These are phyloP conservation scores for Colletotrichum acutatum DNA, from an alignment of 2,329 filamentous ascomycete genomes.

Conservation along the genomic window DNA sequence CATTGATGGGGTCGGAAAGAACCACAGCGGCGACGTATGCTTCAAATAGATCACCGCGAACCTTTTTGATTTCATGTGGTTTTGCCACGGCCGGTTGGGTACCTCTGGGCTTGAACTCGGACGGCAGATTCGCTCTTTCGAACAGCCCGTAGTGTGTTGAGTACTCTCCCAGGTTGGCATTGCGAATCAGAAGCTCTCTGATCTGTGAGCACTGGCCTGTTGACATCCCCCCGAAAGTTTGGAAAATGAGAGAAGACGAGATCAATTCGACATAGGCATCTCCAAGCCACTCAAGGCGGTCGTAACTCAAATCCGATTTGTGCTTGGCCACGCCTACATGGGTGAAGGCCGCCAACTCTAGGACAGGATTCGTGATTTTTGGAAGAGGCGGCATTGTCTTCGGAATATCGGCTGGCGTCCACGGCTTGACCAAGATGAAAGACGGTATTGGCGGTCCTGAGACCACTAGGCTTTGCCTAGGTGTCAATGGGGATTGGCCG, in stretches of 20 bases:
- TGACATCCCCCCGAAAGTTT: slow-evolving; percentile 73
- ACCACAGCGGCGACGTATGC: slow-evolving; percentile 87
- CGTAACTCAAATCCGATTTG: slow-evolving; percentile 69
- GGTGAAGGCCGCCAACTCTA: slow-evolving; percentile 74
- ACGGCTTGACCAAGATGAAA: slow-evolving; percentile 52
- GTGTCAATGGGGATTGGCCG: background rate
- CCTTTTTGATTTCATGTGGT: slow-evolving; percentile 68
- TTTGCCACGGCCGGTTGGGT: slow-evolving; percentile 51
- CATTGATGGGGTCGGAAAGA: slow-evolving; percentile 71
- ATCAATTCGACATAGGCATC: slow-evolving; percentile 87
- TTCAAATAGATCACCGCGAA: slow-evolving; percentile 89
- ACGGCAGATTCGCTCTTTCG: slow-evolving; percentile 67
- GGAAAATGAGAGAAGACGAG: slow-evolving; percentile 79
- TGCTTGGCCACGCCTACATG: slow-evolving; percentile 63
- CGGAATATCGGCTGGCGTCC: slow-evolving; percentile 62
- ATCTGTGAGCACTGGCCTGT: slow-evolving; percentile 79
- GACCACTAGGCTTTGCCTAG: background rate
- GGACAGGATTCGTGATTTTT: slow-evolving; percentile 64
- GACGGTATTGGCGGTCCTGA: slow-evolving; percentile 22
- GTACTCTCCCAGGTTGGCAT: slow-evolving; percentile 79
- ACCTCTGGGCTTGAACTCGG: slow-evolving; percentile 48
- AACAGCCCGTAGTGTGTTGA: slow-evolving; percentile 78
- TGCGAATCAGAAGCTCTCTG: slow-evolving; percentile 83
- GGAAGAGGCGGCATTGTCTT: slow-evolving; percentile 68
- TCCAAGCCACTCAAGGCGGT: slow-evolving; percentile 88